phyloP scores from a whole-genome alignment of 164 flowering plant genomes.

The Brasenia schreberi region DNA sequence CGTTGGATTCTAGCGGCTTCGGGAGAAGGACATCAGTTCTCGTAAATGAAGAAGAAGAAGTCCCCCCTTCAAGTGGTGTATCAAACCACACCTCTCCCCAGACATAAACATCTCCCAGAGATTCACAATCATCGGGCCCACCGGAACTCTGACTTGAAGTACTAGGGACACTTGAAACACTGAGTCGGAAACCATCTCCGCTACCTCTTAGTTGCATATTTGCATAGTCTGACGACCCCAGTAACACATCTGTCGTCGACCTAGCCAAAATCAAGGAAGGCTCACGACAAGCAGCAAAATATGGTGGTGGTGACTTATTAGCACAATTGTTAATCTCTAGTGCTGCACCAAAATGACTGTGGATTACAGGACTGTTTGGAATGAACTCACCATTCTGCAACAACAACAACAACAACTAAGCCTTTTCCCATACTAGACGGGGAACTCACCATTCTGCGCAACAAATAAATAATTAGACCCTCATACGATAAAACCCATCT shows the following conservation, averaged over 20 bases:
- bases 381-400: conserved; percentile 24
- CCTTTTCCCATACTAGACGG: too few species aligned
- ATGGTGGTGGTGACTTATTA: conserved; percentile 24
- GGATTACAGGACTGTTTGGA: conserved; percentile 14
- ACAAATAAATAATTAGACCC: too few species aligned
- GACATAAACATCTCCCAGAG: conserved; percentile 86
- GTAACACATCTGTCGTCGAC: conserved; percentile 45
- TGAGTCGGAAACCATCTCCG: conserved; percentile 72
- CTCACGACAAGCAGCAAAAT: conserved; percentile 22
- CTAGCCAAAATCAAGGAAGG: conserved; percentile 20
- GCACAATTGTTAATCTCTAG: conserved; percentile 19
- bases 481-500: too few species aligned
- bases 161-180: conserved; percentile 83
- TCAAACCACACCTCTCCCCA: conserved; percentile 81
- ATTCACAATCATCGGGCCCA: conserved; percentile 88
- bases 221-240: conserved; percentile 47
- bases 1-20: conserved; percentile 56
- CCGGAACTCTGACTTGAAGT: conserved; percentile 70
- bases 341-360: conserved; percentile 24
- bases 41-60: conserved; percentile 19
- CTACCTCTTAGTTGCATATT: conserved; percentile 79
- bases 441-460: conserved; percentile 11
- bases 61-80: conserved; percentile 32
- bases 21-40: conserved; percentile 64
- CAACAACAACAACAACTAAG: conserved; percentile 4